phyloP scores from a whole-genome alignment of 2,329 filamentous ascomycete genomes.

The Kalmusia sp. region DNA sequence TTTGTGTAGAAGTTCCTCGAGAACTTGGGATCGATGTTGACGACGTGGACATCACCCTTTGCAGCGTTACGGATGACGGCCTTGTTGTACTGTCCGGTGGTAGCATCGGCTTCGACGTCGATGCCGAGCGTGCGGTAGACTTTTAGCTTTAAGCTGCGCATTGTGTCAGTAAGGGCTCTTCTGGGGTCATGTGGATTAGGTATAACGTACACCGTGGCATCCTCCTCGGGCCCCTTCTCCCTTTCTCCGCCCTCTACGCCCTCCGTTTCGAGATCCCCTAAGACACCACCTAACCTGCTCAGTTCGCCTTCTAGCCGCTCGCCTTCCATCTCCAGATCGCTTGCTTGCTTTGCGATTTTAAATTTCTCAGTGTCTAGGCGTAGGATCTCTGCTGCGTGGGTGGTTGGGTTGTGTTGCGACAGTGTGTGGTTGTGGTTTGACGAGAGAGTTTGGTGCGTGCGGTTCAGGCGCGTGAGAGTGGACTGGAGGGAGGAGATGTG shows the following conservation, averaged over 20 bases:
- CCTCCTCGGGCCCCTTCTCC: slow-evolving; percentile 55
- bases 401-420: slow-evolving; percentile 74
- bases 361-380: slow-evolving; percentile 93
- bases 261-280: slow-evolving; percentile 86
- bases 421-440: slow-evolving; percentile 80
- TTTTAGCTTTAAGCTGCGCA: slow-evolving; percentile 74
- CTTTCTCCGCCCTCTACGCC: slow-evolving; percentile 77
- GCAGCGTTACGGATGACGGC: slow-evolving; percentile 84
- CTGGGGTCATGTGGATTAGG: background rate
- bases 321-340: slow-evolving; percentile 91
- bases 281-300: slow-evolving; percentile 73
- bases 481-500: slow-evolving; percentile 60
- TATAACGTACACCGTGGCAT: slow-evolving; percentile 55
- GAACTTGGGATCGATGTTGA: slow-evolving; percentile 93
- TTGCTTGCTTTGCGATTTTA: slow-evolving; percentile 87
- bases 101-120: slow-evolving; percentile 78
- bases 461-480: slow-evolving; percentile 66
- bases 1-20: slow-evolving; percentile 92
- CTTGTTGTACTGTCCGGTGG: slow-evolving; percentile 81
- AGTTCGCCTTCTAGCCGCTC: slow-evolving; percentile 84
- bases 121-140: slow-evolving; percentile 92
- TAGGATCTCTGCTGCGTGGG: slow-evolving; percentile 84
- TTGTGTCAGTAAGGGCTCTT: slow-evolving; percentile 10
- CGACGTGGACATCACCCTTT: slow-evolving; percentile 91
- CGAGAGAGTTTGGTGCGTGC: slow-evolving; percentile 76